Evolutionary conservation across 2,329 filamentous ascomycete genomes (phyloP), one percentile per base, ranked within the genome.

Genomic region (Fusarium subglutinans): DNA sequence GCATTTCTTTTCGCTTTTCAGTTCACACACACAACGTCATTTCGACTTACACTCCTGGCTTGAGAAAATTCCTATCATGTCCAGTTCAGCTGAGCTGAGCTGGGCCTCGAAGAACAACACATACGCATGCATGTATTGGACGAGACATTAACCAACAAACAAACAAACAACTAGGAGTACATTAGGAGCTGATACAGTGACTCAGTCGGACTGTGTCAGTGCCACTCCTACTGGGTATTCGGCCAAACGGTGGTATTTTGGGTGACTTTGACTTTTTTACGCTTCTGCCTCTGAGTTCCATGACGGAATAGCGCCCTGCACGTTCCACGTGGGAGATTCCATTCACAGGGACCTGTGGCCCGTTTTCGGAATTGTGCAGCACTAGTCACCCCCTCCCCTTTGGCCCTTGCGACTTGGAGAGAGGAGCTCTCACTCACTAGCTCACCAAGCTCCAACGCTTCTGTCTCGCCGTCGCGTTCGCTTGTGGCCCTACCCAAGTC

Each of bases 271-370:
- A 68, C 67, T 70, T 69, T 77, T 74, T 72, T 69, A 54, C 64
- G 24, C 51, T 41, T 55, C 51, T 55, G 51, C 40, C 64, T 66
- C 47, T 55, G 69, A 55, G 48, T 68, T 73, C 71, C 60, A 72
- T 76, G 75, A 75, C 69, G 72, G 73, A 77, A 75, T 68, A 69
- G 73, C 59, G 69, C 66, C 67, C 77, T 80, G 78, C 79, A 80
- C 69, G 74, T 74, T 76, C 79, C 79, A 80, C 79, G 78, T 80
- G 79, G 79, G 72, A 76, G 65, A 68, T 72, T 73, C 69, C 69
- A 73, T 66, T 67, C 67, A 70, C 70, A 76, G 67, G 63, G 62
- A 64, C 69, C 59, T 61, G 33, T 60, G 43, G 55, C 64, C 72
- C 61, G 65, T 70, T 77, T 79, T 78, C 63, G 76, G 77, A 76